These are phyloP conservation scores for Hypoxylon intermedium DNA, from an alignment of 495 filamentous ascomycete species.

Conservation along the genomic window DNA sequence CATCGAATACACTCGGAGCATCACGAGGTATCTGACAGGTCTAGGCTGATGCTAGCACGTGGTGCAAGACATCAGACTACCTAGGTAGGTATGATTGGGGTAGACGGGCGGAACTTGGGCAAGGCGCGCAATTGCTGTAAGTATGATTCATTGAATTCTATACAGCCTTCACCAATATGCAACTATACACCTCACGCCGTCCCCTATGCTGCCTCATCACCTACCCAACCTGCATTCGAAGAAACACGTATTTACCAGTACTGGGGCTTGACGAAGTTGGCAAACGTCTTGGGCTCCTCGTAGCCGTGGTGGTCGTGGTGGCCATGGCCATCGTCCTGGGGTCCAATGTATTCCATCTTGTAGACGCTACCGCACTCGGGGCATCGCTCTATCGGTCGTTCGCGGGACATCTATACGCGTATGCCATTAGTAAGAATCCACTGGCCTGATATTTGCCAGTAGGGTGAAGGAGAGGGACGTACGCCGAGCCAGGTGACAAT, in stretches of 20 bases:
- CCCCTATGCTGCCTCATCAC: conserved; percentile 15
- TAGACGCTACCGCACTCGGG: conserved; percentile 92
- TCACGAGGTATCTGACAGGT: too few species aligned
- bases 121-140: conserved; percentile 23
- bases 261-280: conserved; percentile 88
- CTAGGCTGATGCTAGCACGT: conserved; percentile 3
- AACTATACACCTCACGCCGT: conserved; percentile 20
- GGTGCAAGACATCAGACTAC: conserved; percentile 1
- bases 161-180: conserved; percentile 40
- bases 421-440: conserved; percentile 30
- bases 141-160: conserved; percentile 33
- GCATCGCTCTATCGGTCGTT: conserved; percentile 91
- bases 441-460: too few species aligned
- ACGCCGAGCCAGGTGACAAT: conserved; percentile 87
- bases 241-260: conserved; percentile 69
- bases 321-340: conserved; percentile 69
- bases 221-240: conserved; percentile 3
- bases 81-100: not conserved
- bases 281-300: conserved; percentile 89
- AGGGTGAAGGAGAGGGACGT: conserved; percentile 44
- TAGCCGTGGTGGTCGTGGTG: conserved; percentile 63
- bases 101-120: too few species aligned
- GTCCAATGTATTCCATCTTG: conserved; percentile 96
- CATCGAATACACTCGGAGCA: too few species aligned
- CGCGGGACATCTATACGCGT: conserved; percentile 73